Base-by-base conservation (phyloP, 345 rosid genomes). In the Hibiscus syriacus region DNA sequence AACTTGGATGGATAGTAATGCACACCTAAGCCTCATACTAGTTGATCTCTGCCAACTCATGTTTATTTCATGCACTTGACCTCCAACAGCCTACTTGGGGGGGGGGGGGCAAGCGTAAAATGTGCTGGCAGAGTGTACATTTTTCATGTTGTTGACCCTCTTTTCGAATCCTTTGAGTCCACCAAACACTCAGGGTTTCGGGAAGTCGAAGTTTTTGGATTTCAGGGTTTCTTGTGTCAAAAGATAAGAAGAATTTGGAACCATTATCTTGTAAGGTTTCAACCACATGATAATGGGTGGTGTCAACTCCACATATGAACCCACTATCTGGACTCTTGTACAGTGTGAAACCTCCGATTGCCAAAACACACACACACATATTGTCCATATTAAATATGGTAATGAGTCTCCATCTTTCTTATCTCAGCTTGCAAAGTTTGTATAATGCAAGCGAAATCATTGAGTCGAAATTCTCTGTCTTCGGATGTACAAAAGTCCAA, bases 301-400 rank as follows among this genome's bases (percentile, higher is more conserved):
- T 38, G 46, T 60, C 64, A 32, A 19, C 46, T 32, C 64, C 22
- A 58, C 27, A 22, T 22, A 12, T 39, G 32, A 19, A 14, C 30
- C 66, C 14, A 22, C 32, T 43, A 13, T 32, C 67, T 25, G 48
- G 22, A 41, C 19, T 41, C n/a, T n/a, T n/a, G n/a, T n/a, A n/a
- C n/a, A 22, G 6, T 11, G 46, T 41, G 46, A 41, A 55, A 67
- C 20, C 32, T 36, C 53, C n/a, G 25, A 52, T 67, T 50, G 55
- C 39, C 53, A 38, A 32, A 36, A n/a, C n/a, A n/a, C n/a, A 22
- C 23, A 23, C 0, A 54, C 62, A 38, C 34, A 3, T 30, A 55
- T 19, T 53, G 62, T 55, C 62, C 71, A 67, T 38, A 36, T 38
- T 55, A 52, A 61, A 61, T 54, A 54, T 36, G 6, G 12, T 41